Evolutionary conservation across 495 filamentous ascomycete species (phyloP), one percentile per base, ranked within the genome.

Genomic region (Chaetomidium leptoderma): DNA sequence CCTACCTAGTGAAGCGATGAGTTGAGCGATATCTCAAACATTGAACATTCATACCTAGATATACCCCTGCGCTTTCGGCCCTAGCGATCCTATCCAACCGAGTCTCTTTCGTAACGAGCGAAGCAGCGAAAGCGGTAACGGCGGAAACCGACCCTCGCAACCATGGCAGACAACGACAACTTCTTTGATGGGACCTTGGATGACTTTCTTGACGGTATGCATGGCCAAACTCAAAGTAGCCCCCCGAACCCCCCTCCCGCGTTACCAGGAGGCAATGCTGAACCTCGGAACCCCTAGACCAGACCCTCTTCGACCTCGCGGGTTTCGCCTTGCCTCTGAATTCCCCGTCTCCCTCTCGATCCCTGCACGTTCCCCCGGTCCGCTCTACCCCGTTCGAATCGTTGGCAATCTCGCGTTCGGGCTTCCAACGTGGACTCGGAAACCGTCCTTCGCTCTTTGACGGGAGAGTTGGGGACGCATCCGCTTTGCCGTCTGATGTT

Each of bases 191-290:
- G 46, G 13, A 52, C 46, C 39, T 23, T 51, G 27, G 48, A 53
- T 32, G 59, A 57, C 21, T 61, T 57, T 30, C 14, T 48, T 16
- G 52, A 45, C 24, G 59, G 59, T 61, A 61, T 24, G 53, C n/a
- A 17, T 17, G 16, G 13, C 8, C 9, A 23, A 39, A 14, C 3
- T 42, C n/a, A n/a, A n/a, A n/a, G n/a, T n/a, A n/a, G n/a, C n/a
- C n/a, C n/a, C 32, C 10, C n/a, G 7, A 16, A 40, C 2, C 14
- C 6, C 17, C 13, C 3, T 40, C 17, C 6, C 2, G 9, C 10
- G 36, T 11, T 19, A 23, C 17, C 39, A 13, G 23, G 2, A 29
- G 8, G 13, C 43, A 46, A 33, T 1, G 29, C 29, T 24, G 26
- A 33, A 21, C 3, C n/a, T 48, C 45, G 10, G 27, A 17, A 13